Evolutionary conservation across 129 eudicot genomes (phyloP).

Genomic region (Scalesia atractyloides): DNA sequence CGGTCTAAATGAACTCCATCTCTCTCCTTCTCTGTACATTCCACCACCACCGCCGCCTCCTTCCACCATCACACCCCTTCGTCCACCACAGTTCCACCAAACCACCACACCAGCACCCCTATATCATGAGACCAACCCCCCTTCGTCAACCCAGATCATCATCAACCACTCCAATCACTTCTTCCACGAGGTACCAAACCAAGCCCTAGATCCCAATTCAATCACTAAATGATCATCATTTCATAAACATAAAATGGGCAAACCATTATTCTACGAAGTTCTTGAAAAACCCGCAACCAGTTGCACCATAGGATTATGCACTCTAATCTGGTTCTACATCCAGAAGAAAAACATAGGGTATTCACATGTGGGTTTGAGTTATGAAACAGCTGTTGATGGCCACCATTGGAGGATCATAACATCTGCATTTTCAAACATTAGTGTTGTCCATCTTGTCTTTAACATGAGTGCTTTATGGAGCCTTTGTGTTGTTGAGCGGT

Average conservation of each 20-base stretch:
- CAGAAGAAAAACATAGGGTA: conserved; percentile 89
- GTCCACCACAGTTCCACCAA: too few species aligned
- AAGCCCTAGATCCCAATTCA: conserved; percentile 30
- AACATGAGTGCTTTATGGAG: conserved; percentile 99
- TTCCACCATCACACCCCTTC: too few species aligned
- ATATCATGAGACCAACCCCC: too few species aligned
- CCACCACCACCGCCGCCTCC: too few species aligned
- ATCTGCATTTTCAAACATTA: conserved; percentile 91
- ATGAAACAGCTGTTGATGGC: conserved; percentile 82
- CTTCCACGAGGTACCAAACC: conserved; percentile 21
- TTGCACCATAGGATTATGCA: conserved; percentile 68
- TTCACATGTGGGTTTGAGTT: conserved; percentile 87
- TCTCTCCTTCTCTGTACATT: too few species aligned
- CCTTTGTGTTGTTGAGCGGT: conserved; percentile 81
- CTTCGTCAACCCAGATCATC: too few species aligned
- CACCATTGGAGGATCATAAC: conserved; percentile 97
- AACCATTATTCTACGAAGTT: conserved; percentile 79
- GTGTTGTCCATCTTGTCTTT: conserved; percentile 88
- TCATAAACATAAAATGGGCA: conserved; percentile 77
- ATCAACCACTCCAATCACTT: too few species aligned
- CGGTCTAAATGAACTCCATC: too few species aligned
- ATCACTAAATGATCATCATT: conserved; percentile 11
- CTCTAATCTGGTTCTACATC: conserved; percentile 74
- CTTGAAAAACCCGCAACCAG: conserved; percentile 92
- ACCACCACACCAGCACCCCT: too few species aligned